Percentiles rank a stretch among this genome's conserved stretches.
Conservation (phyloP, 768 basidiomycete species). For the Tulasnella sp. region DNA sequence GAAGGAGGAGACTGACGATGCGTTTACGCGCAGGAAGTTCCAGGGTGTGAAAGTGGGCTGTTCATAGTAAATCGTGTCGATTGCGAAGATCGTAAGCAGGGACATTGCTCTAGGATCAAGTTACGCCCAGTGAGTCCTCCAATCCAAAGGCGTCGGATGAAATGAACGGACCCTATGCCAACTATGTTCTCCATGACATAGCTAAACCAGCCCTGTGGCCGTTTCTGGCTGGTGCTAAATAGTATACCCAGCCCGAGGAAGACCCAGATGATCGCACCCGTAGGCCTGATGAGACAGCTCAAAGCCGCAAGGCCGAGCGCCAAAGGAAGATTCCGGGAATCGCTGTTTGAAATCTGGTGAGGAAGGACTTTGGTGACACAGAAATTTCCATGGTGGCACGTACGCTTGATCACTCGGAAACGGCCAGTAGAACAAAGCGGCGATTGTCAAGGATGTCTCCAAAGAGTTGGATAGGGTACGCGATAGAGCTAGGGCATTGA, state of each 20-base stretch:
- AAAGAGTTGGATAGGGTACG: constrained; percentile 87
- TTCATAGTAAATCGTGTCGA: constrained; percentile 67
- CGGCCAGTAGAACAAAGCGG: constrained; percentile 66
- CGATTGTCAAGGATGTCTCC: constrained; percentile 73
- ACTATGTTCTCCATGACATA: neutral
- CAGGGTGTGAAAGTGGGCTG: constrained; percentile 58
- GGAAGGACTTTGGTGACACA: too few relatives aligned
- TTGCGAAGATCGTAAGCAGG: constrained; percentile 22
- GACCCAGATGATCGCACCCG: constrained; percentile 77
- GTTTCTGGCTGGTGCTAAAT: neutral
- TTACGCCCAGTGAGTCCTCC: too few relatives aligned
- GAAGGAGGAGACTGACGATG: constrained; percentile 80
- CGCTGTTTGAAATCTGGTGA: neutral
- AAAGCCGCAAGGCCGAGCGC: constrained; percentile 54
- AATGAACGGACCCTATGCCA: neutral
- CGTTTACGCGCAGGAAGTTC: constrained; percentile 74
- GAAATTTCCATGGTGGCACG: too few relatives aligned
- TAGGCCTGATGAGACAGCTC: constrained; percentile 76
- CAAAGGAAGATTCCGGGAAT: constrained; percentile 21
- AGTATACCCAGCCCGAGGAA: constrained; percentile 51
- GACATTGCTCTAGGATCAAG: neutral
- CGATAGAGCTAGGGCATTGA: constrained; percentile 72
- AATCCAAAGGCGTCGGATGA: neutral
- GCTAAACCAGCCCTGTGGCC: neutral
- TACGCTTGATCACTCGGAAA: neutral